Evolutionary conservation across 1,284 basidiomycete genomes (phyloP).

Genomic region (Vanrija pseudolonga): DNA sequence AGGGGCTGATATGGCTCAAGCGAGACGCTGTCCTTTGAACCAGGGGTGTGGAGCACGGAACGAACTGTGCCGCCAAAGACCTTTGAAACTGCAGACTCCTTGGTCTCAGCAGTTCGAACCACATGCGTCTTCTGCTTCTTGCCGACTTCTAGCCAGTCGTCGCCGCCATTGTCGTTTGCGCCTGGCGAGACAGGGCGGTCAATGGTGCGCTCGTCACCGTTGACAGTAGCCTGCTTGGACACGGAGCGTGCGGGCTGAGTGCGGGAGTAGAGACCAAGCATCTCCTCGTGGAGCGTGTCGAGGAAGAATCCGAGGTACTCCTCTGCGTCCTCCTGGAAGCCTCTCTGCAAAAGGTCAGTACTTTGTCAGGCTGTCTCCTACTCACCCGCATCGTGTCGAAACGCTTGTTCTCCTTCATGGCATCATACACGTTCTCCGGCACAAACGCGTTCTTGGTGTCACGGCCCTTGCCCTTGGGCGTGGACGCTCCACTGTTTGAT

Average conservation of each 20-base stretch:
- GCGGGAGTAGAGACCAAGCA: constrained; percentile 60
- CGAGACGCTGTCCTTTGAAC: constrained; percentile 78
- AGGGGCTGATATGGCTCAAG: constrained; percentile 90
- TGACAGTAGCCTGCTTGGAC: constrained; percentile 16
- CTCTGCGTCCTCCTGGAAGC: constrained; percentile 96
- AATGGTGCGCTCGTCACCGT: constrained; percentile 36
- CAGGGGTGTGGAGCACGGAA: constrained; percentile 76
- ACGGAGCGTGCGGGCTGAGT: constrained; percentile 30
- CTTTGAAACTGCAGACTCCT: constrained; percentile 81
- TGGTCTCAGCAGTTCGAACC: constrained; percentile 72
- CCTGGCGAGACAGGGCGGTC: constrained; percentile 44
- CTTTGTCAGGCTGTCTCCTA: constrained; percentile 18
- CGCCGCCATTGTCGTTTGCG: constrained; percentile 39
- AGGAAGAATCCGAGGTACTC: constrained; percentile 98
- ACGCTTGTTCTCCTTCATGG: constrained; percentile 90
- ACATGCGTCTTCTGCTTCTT: constrained; percentile 80
- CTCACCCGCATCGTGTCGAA: constrained; percentile 88
- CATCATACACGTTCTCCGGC: constrained; percentile 86
- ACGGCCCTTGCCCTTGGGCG: constrained; percentile 27
- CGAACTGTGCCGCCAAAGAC: constrained; percentile 93
- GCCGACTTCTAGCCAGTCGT: constrained; percentile 85
- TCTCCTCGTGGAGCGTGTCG: constrained; percentile 91
- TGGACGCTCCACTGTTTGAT: constrained; percentile 17
- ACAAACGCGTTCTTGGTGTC: constrained; percentile 63
- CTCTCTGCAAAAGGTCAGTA: constrained; percentile 56